phyloP scores from a whole-genome alignment of 768 basidiomycete genomes.

The Lactarius pseudohatsudake region DNA sequence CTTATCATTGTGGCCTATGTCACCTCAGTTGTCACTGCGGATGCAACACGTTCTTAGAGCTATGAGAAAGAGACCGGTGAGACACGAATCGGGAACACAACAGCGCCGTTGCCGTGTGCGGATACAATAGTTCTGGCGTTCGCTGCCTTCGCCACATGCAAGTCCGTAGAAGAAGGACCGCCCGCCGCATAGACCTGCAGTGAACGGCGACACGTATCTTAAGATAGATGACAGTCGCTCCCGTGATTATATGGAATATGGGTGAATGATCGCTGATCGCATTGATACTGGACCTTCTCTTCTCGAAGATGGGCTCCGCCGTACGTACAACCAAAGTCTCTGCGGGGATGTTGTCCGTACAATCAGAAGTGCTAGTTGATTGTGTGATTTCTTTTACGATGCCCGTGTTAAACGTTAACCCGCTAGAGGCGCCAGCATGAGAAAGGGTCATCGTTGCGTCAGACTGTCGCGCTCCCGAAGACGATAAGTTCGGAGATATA shows the following conservation, averaged over 20 bases:
- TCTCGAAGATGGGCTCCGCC: constrained; percentile 1
- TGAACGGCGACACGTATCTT: neutral
- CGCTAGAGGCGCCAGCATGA: neutral
- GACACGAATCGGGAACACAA: neutral
- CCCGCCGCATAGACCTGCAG: neutral
- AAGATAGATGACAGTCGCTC: neutral
- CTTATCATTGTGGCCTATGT: neutral
- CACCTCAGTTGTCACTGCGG: neutral
- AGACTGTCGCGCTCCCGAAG: neutral
- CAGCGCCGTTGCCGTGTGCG: constrained; percentile 2
- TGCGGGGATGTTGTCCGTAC: neutral
- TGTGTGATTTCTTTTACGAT: neutral
- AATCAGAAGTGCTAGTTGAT: neutral
- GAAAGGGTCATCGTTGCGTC: neutral
- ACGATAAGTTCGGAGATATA: neutral
- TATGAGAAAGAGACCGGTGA: neutral
- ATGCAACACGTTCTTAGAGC: neutral
- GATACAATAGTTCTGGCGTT: neutral
- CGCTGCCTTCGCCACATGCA: constrained; percentile 13
- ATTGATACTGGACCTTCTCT: constrained; percentile 5
- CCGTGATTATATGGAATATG: constrained; percentile 2
- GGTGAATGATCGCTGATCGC: neutral
- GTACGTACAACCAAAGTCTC: constrained; percentile 11
- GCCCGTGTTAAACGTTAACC: neutral
- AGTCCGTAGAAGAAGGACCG: constrained; percentile 7